Evolutionary conservation across 495 filamentous ascomycete species (phyloP).

Genomic region (Friedmanniomyces simplex): DNA sequence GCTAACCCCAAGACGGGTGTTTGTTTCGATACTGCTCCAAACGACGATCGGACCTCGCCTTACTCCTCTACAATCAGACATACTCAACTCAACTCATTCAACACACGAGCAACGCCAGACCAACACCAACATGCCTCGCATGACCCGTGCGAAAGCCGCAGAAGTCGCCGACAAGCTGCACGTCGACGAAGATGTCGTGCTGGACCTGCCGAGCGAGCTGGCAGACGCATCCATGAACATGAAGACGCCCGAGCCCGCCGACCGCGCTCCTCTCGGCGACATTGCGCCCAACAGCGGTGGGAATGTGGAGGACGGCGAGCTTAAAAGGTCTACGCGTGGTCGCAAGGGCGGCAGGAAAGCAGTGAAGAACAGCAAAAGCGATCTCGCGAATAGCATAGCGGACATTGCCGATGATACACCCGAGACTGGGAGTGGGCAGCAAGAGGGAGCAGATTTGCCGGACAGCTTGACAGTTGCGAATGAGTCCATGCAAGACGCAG

Average conservation of each 20-base stretch:
- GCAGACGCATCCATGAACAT: not conserved
- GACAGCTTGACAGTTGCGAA: not conserved
- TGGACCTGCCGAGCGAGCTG: not conserved
- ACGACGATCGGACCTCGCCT: no score
- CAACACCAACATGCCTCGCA: slow-evolving; percentile 7
- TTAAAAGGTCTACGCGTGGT: slow-evolving; percentile 3
- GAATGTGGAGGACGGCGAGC: slow-evolving; percentile 3
- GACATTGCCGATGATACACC: not conserved
- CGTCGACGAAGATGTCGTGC: slow-evolving; percentile 16
- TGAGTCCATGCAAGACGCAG: no score
- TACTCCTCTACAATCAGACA: no score
- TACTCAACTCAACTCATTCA: no score
- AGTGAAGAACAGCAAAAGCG: not conserved
- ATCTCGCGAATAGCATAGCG: not conserved
- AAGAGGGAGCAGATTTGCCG: not conserved
- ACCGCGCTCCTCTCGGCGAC: slow-evolving; percentile 6
- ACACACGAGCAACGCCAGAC: not conserved
- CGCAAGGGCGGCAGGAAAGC: slow-evolving; percentile 10
- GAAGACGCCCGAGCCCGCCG: slow-evolving; percentile 3
- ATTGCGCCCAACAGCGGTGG: slow-evolving; percentile 17
- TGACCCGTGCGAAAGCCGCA: slow-evolving; percentile 19
- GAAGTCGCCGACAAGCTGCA: slow-evolving; percentile 17
- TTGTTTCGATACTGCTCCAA: no score
- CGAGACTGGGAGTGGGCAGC: not conserved
- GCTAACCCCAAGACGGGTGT: no score